phyloP scores from a whole-genome alignment of 768 basidiomycete genomes.

The Termitomyces sp. region DNA sequence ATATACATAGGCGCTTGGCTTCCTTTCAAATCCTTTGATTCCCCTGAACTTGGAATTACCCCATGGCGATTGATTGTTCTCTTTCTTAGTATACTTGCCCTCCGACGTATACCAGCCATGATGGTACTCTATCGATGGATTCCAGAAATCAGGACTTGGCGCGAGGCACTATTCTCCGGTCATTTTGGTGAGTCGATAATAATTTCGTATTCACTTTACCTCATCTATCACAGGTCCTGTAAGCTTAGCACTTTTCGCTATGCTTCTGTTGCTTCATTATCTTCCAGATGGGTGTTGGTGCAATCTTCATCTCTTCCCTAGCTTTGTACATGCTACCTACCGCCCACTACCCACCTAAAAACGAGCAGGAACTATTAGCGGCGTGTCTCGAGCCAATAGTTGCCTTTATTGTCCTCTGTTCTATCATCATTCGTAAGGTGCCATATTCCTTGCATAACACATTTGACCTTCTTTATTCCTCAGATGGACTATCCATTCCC shows the following conservation, averaged over 20 bases:
- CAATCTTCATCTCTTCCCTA: conserved; percentile 82
- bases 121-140: conserved; percentile 77
- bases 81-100: conserved; percentile 59
- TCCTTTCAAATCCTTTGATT: conserved; percentile 58
- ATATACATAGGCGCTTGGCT: conserved; percentile 89
- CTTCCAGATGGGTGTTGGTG: conserved; percentile 83
- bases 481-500: conserved; percentile 17
- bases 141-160: conserved; percentile 82
- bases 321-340: conserved; percentile 59
- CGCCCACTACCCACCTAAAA: conserved; percentile 55
- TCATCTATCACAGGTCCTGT: conserved; percentile 44
- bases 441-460: not conserved
- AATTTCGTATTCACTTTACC: not conserved
- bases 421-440: conserved; percentile 70
- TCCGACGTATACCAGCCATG: conserved; percentile 81
- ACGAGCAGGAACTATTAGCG: conserved; percentile 71
- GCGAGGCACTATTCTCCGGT: conserved; percentile 86
- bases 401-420: conserved; percentile 81
- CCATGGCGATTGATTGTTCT: conserved; percentile 73
- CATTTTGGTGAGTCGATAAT: conserved; percentile 65
- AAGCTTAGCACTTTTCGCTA: conserved; percentile 16
- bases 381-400: conserved; percentile 78
- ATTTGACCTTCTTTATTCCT: not conserved
- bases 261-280: not conserved
- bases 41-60: conserved; percentile 52